phyloP scores from a whole-genome alignment of 208 protist genomes.

The Endotrypanum monterogeii region DNA sequence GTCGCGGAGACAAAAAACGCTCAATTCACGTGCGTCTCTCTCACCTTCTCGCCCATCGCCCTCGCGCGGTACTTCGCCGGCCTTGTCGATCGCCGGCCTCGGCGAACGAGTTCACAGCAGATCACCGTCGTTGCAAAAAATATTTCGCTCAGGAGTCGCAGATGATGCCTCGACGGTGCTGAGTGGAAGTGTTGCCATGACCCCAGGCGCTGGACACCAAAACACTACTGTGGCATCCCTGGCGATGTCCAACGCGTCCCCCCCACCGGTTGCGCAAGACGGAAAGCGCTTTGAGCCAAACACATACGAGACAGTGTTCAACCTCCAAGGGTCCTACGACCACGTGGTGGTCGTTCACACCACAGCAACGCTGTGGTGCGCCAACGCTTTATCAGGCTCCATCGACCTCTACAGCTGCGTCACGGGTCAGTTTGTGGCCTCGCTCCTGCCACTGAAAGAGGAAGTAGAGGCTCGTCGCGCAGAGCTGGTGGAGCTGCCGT shows the following conservation, averaged over 20 bases:
- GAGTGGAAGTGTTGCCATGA: neutral
- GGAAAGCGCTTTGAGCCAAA: slow-evolving; percentile 39
- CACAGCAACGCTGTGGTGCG: slow-evolving; percentile 66
- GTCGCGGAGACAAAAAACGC: neutral
- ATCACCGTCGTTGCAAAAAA: slow-evolving; percentile 1
- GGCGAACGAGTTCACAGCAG: neutral
- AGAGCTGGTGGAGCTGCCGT: slow-evolving; percentile 17
- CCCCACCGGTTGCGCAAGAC: slow-evolving; percentile 9
- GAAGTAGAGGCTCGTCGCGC: slow-evolving; percentile 14
- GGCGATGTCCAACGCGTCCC: slow-evolving; percentile 7
- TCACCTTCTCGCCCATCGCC: slow-evolving; percentile 6
- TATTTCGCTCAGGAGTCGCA: neutral
- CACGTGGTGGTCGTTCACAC: slow-evolving; percentile 32
- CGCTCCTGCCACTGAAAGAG: slow-evolving; percentile 28
- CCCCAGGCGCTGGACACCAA: neutral
- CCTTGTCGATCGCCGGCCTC: neutral
- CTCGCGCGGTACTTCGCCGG: slow-evolving; percentile 10
- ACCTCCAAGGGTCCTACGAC: slow-evolving; percentile 45
- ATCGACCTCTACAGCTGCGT: slow-evolving; percentile 75
- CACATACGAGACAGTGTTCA: slow-evolving; percentile 42
- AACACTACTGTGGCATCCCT: neutral
- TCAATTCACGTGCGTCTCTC: neutral
- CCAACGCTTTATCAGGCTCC: slow-evolving; percentile 38
- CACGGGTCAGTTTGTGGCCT: slow-evolving; percentile 49
- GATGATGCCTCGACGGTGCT: slow-evolving; percentile 4